Evolutionary conservation across 345 rosid species (phyloP), one percentile per base, ranked within the genome.

Genomic region (Erysimum cheiranthoides): DNA sequence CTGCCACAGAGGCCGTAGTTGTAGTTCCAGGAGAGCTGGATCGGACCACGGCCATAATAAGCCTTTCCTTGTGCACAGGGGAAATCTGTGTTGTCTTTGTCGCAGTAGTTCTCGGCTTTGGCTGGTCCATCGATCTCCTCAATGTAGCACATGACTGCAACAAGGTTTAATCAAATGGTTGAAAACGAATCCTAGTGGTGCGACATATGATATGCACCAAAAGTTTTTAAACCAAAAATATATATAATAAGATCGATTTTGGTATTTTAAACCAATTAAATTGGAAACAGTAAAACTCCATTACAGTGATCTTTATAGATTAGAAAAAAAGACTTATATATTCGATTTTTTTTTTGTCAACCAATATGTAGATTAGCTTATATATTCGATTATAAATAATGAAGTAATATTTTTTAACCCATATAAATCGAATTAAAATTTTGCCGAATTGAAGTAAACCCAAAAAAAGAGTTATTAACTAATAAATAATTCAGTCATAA

Each of bases 11-110:
- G 57, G 25, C 88, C 87, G 3, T 91, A 91, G 84, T 88, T 90
- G 78, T 2, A 61, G 78, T 90, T 90, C 83, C 90, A 43, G 3
- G 93, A 36, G 31, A 88, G 81, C 62, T 86, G 93, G 65, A 88
- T 66, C 0, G 89, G 89, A 46, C 96, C 91, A 0, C 92, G 85
- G 0, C 97, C 93, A 27, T 73, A 83, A 84, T 91, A 91, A 0
- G 30, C 60, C 77, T 86, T 87, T 36, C 71, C 79, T 1, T 83
- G 73, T 50, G 62, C 81, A 81, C 93, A 87, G 0, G 90, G 90
- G 52, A 79, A 89, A 1, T 83, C 73, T 8, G 73, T 78, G 43
- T 58, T 73, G 3, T 27, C 39, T 61, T n/a, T 61, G 7, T 85
- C 77, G 18, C 92, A 88, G 78, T 86, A 85, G 50, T 79, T 46